Percentiles rank a stretch among this genome's conserved stretches.
Conservation (phyloP, 1,139 yeast species). For the Scheffersomyces segobiensis region DNA sequence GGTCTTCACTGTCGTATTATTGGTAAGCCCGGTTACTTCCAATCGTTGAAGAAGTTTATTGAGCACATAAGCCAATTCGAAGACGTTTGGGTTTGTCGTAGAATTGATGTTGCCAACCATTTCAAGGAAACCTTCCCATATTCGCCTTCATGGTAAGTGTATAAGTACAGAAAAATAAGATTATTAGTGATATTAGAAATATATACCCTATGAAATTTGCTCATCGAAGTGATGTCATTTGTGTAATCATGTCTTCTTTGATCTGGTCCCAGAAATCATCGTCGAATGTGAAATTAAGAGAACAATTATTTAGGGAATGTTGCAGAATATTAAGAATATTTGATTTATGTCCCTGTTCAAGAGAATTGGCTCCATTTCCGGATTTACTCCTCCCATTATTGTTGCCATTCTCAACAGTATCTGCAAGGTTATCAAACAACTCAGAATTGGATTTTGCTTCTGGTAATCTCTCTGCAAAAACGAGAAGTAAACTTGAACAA, state of each 20-base stretch:
- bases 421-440: neutral
- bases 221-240: neutral
- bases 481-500: neutral
- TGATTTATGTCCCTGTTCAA: neutral
- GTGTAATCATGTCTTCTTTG: neutral
- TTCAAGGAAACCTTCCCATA: slow-evolving; percentile 22
- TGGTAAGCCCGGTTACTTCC: slow-evolving; percentile 37
- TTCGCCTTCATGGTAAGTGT: neutral
- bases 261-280: neutral
- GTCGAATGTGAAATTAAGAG: neutral
- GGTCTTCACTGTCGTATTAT: slow-evolving; percentile 37
- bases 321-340: neutral
- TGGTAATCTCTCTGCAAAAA: neutral
- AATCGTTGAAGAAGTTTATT: slow-evolving; percentile 32
- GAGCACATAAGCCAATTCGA: slow-evolving; percentile 28
- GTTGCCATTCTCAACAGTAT: neutral
- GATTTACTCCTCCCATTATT: neutral
- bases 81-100: slow-evolving; percentile 38
- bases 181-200: too few relatives aligned
- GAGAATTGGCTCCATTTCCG: neutral
- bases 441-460: neutral
- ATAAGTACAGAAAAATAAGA: too few relatives aligned
- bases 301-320: neutral
- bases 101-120: slow-evolving; percentile 33
- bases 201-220: neutral